These are phyloP conservation scores for Colletotrichum echinochloae DNA, from an alignment of 2,329 filamentous ascomycete genomes.

Conservation along the genomic window DNA sequence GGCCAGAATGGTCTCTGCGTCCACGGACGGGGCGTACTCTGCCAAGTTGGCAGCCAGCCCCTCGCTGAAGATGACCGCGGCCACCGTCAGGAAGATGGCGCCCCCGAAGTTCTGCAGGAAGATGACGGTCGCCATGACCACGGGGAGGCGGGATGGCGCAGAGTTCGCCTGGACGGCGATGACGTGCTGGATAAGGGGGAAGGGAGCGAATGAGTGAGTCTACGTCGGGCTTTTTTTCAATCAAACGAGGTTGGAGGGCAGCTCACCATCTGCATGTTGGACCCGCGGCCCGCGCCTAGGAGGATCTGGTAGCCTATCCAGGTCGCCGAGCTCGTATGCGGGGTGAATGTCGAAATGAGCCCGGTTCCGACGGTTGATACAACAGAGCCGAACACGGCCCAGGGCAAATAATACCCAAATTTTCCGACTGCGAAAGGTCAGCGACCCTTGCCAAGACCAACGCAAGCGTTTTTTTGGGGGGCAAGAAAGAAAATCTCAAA, in stretches of 20 bases:
- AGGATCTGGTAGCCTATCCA: constrained; percentile 65
- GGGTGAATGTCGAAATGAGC: constrained; percentile 53
- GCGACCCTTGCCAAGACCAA: not conserved
- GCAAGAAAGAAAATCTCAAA: not conserved
- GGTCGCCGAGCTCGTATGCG: constrained; percentile 47
- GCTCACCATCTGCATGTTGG: constrained; percentile 55
- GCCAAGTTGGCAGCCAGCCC: constrained; percentile 11
- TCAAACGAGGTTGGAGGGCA: constrained; percentile 43
- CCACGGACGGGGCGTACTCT: constrained; percentile 47
- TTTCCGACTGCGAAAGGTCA: constrained; percentile 45
- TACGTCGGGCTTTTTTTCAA: not conserved
- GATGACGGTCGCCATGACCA: constrained; percentile 47
- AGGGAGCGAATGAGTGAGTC: not conserved
- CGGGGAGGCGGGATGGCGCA: constrained; percentile 43
- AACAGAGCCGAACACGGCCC: constrained; percentile 50
- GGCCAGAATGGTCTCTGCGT: constrained; percentile 50
- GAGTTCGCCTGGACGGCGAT: constrained; percentile 48
- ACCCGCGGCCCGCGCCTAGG: constrained; percentile 58
- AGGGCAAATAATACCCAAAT: constrained; percentile 42
- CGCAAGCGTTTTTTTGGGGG: not conserved
- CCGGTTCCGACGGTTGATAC: constrained; percentile 53
- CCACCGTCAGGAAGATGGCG: constrained; percentile 58
- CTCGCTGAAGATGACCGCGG: constrained; percentile 42
- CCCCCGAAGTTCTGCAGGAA: constrained; percentile 60
- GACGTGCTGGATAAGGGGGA: constrained; percentile 27